Evolutionary conservation across 2,329 filamentous ascomycete genomes (phyloP), one percentile per base, ranked within the genome.

Genomic region (Leptoxyphium fumago): DNA sequence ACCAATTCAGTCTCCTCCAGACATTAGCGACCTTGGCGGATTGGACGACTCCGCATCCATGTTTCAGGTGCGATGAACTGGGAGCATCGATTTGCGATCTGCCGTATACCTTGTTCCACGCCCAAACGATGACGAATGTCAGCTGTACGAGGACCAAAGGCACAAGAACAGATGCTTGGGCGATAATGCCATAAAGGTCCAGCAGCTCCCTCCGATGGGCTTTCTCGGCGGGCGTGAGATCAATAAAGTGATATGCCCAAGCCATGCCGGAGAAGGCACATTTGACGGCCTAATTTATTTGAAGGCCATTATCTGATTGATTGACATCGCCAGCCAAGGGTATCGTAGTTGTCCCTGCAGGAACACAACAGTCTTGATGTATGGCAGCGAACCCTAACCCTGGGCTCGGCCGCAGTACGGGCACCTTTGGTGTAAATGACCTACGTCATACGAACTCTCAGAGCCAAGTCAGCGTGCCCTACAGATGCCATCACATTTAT

Each of bases 101-200:
- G 49, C 15, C 41, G 36, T 40, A 18, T 21, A 17, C 5, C 38
- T 17, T 18, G 11, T 18, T 11, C 14, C 14, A 28, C 13, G 11
- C 30, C 60, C 63, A 66, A 7, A 46, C 47, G 2, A 59, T 36
- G 14, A 67, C 47, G 43, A 64, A 66, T 38, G 55, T 61, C 15
- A 64, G 17, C 47, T 68, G 66, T 41, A 67, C 66, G 2, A 67
- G 46, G 2, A 64, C 50, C 11, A 74, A 51, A 21, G 71, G 59
- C 3, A 69, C 48, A 8, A 77, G 46, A 5, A 70, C 64, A 1
- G 74, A 76, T 48, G 67, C 59, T 55, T 78, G 75, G 13, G 74
- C 75, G 32, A 73, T 60, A n/a, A 64, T 58, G 7, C 72, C 74
- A 43, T 76, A 73, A 41, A 61, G 61, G 52, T 77, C 69, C n/a